Evolutionary conservation across 139 green algal genomes (phyloP).

Genomic region (Chlorella sp.): DNA sequence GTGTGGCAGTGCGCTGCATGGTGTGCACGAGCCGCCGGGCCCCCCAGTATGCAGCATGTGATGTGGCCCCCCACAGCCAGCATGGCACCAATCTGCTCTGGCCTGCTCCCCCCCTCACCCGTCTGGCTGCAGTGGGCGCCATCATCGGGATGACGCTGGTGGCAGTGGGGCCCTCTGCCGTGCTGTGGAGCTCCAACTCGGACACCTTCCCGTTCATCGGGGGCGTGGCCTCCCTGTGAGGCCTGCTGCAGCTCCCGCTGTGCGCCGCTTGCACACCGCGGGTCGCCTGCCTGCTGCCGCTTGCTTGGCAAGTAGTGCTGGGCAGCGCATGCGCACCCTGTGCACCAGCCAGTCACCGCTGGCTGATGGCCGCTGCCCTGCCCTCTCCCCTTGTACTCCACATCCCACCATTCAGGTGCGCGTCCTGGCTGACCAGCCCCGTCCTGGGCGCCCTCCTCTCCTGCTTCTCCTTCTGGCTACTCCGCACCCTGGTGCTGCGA

Average conservation of each 20-base stretch:
- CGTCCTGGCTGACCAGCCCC: not conserved
- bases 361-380: constrained; percentile 8
- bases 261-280: too few species aligned
- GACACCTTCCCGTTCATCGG: constrained; percentile 50
- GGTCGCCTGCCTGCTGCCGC: too few species aligned
- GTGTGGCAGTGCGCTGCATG: too few species aligned
- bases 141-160: constrained; percentile 46
- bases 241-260: too few species aligned
- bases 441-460: not conserved
- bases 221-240: not conserved
- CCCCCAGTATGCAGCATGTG: too few species aligned
- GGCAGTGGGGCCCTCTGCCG: constrained; percentile 14
- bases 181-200: constrained; percentile 26
- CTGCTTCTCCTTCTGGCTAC: not conserved
- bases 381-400: not conserved
- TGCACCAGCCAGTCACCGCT: constrained; percentile 61
- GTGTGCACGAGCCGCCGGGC: too few species aligned
- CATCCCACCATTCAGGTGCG: not conserved
- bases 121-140: constrained; percentile 8
- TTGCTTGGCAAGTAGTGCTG: too few species aligned
- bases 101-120: too few species aligned
- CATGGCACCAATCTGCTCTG: too few species aligned
- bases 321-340: too few species aligned
- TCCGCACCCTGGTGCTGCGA: not conserved
- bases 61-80: too few species aligned